phyloP scores from a whole-genome alignment of 768 basidiomycete species.

The Lentinula sp. region DNA sequence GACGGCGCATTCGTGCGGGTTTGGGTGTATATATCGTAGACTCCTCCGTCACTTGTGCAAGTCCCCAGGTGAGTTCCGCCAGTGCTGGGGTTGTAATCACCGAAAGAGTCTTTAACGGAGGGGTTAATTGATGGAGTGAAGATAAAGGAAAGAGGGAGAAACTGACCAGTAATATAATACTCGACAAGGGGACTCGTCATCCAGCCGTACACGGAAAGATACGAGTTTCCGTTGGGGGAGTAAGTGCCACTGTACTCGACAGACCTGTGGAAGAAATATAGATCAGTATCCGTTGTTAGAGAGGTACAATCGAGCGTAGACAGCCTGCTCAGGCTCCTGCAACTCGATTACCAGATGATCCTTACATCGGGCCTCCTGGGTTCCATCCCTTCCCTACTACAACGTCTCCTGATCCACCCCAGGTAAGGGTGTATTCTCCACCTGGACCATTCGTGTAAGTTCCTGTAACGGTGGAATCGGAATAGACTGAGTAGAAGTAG shows the following conservation, averaged over 20 bases:
- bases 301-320: not conserved
- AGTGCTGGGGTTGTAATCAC: conserved; percentile 30
- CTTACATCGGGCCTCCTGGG: not conserved
- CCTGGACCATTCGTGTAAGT: conserved; percentile 24
- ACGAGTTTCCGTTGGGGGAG: conserved; percentile 28
- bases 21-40: conserved; percentile 34
- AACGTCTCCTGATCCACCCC: conserved; percentile 27
- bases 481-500: conserved; percentile 34
- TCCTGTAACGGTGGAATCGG: conserved; percentile 22
- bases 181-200: conserved; percentile 39
- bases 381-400: conserved; percentile 26
- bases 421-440: conserved; percentile 26
- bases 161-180: conserved; percentile 37
- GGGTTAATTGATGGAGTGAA: conserved; percentile 19
- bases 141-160: not conserved
- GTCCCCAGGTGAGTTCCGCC: conserved; percentile 27
- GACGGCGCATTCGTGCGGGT: conserved; percentile 34
- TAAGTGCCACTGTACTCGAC: conserved; percentile 32
- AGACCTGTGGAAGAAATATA: conserved; percentile 15
- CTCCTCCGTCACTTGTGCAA: conserved; percentile 6
- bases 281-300: not conserved
- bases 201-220: conserved; percentile 39
- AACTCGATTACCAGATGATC: not conserved
- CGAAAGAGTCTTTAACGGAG: conserved; percentile 39
- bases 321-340: not conserved